phyloP scores from a whole-genome alignment of 2,329 filamentous ascomycete genomes.

The Alternaria triticina region DNA sequence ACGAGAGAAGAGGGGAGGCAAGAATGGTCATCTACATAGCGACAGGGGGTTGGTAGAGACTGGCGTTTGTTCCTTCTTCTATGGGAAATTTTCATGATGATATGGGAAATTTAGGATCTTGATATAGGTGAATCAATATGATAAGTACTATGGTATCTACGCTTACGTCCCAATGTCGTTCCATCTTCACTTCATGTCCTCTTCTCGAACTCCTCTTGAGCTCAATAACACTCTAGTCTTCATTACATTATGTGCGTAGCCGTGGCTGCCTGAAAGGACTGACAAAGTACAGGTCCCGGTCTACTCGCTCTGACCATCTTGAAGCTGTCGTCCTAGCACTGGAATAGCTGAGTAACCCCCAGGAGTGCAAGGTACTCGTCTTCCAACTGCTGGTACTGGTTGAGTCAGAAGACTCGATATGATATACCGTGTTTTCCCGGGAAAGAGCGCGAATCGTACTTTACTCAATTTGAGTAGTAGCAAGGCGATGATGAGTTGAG shows the following conservation, averaged over 20 bases:
- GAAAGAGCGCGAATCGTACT: background rate
- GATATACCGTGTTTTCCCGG: background rate
- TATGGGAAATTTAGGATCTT: background rate
- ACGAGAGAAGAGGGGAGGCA: background rate
- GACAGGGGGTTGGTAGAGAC: conserved; percentile 11
- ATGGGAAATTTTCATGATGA: background rate
- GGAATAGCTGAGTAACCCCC: background rate
- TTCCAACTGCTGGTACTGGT: background rate
- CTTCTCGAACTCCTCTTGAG: too few species aligned
- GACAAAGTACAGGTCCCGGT: background rate
- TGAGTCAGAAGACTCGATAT: background rate
- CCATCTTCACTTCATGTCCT: too few species aligned
- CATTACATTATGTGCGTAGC: background rate
- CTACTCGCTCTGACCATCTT: background rate
- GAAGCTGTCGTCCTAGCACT: background rate
- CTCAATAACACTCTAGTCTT: background rate
- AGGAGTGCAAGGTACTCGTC: too few species aligned
- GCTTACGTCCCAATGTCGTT: background rate
- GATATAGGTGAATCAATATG: background rate
- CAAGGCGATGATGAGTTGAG: background rate
- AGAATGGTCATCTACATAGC: conserved; percentile 15
- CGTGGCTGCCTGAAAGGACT: background rate
- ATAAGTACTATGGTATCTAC: background rate
- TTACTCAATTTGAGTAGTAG: background rate
- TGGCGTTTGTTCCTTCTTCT: conserved; percentile 1